phyloP scores from a whole-genome alignment of 1,284 basidiomycete genomes.

The Ceratobasidium sp. region DNA sequence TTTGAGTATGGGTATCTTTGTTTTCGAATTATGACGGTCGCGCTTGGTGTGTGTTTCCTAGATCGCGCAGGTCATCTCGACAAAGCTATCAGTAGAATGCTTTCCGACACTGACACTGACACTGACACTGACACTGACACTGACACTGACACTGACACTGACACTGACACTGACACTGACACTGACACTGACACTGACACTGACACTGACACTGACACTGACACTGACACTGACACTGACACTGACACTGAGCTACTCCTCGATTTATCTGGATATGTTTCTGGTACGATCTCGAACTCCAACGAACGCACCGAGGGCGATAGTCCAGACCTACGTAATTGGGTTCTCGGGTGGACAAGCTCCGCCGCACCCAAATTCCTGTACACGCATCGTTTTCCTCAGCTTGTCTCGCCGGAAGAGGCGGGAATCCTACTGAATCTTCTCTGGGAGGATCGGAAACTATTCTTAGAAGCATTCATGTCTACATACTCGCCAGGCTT shows the following conservation, averaged over 20 bases:
- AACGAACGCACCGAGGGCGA: not conserved
- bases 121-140: too few species aligned
- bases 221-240: too few species aligned
- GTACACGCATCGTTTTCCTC: not conserved
- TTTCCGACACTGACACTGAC: not conserved
- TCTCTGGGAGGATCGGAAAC: not conserved
- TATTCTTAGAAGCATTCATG: not conserved
- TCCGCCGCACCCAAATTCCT: not conserved
- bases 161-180: too few species aligned
- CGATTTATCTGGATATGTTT: not conserved
- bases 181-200: too few species aligned
- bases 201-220: too few species aligned
- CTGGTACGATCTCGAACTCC: not conserved
- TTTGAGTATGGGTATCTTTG: slow-evolving; percentile 5
- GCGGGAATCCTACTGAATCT: not conserved
- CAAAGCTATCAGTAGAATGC: slow-evolving; percentile 1
- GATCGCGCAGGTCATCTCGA: not conserved
- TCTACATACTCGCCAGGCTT: not conserved
- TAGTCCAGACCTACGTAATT: not conserved
- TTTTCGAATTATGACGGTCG: not conserved
- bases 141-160: too few species aligned
- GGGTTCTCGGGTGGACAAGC: not conserved
- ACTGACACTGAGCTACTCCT: not conserved
- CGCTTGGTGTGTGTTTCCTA: not conserved
- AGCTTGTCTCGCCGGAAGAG: not conserved